phyloP scores from a whole-genome alignment of 2,329 filamentous ascomycete genomes.

The Fusarium decemcellulare region DNA sequence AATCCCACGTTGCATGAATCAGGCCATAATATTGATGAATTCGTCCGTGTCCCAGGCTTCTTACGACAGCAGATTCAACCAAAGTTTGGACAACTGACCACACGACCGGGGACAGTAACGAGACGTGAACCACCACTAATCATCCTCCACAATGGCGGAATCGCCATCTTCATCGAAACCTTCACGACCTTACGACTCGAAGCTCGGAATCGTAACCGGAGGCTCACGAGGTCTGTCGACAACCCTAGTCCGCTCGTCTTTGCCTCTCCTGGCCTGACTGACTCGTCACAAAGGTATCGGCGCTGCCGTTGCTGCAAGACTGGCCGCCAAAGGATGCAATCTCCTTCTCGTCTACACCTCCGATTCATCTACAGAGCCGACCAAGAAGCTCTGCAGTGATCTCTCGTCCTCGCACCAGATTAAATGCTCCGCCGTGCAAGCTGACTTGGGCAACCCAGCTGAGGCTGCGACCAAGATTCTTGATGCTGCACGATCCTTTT shows the following conservation, averaged over 20 bases:
- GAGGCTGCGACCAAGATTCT: slow-evolving; percentile 48
- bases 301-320: slow-evolving; percentile 68
- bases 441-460: slow-evolving; percentile 47
- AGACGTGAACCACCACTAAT: background rate
- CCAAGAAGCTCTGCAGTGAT: slow-evolving; percentile 62
- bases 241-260: background rate
- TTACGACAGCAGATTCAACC: background rate
- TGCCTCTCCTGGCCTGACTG: background rate
- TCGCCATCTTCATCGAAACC: slow-evolving; percentile 12
- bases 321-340: slow-evolving; percentile 73
- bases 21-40: slow-evolving; percentile 9
- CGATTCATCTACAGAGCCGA: slow-evolving; percentile 63
- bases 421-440: slow-evolving; percentile 46
- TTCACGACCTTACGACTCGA: slow-evolving; percentile 48
- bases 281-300: slow-evolving; percentile 66
- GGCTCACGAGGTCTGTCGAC: slow-evolving; percentile 50
- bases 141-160: slow-evolving; percentile 37
- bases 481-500: slow-evolving; percentile 47
- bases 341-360: slow-evolving; percentile 74
- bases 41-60: background rate
- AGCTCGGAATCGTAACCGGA: slow-evolving; percentile 53
- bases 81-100: slow-evolving; percentile 7
- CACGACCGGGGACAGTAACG: background rate
- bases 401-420: slow-evolving; percentile 61
- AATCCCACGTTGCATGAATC: slow-evolving; percentile 13